Base-by-base conservation (phyloP, 2,329 filamentous ascomycete species). In the Plectosphaerella cucumerina region DNA sequence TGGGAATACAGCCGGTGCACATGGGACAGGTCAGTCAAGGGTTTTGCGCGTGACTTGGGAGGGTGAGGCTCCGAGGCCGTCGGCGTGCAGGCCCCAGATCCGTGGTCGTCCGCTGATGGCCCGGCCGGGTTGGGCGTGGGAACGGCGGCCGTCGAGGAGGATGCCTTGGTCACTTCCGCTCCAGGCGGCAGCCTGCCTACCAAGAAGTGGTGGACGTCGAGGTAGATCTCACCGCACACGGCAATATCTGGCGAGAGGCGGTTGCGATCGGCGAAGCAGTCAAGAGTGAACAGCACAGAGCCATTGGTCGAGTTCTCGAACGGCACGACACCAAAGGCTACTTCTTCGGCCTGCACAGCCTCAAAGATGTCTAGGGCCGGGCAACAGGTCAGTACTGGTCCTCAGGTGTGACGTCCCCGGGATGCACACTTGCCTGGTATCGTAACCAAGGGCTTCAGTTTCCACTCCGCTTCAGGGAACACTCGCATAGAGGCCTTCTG, bases 221-320 rank as follows among this genome's bases (percentile, higher is more conserved):
- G 78, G 62, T 96, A 97, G 51, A 87, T 81, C 72, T 97, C 94
- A 44, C 83, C 89, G 63, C 86, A 89, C 39, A 97, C 87, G 45
- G 79, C 76, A 44, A 97, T 78, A 63, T 89, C 82, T 11, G 77
- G 75, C 64, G 88, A 90, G 42, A 71, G 69, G 41, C 68, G 70
- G 37, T 82, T 72, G 22, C 87, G 77, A 70, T 96, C 90, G 58
- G 90, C 90, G 53, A 99, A 83, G 57, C 93, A 82, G 69, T 97
- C 92, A 21, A 97, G 80, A 0, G 92, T 96, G 67, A 90, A 89
- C 50, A 94, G 84, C 47, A 99, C 94, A 50, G 87, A 86, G 62
- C 94, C 94, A 69, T 97, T 96, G 65, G 90, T 93, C 39, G 89
- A 95, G 74, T 99, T 99, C 66, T 97, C 93, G 69, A 96, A 92